A percentile compares a stretch with the other conserved stretches of the same genome.
Conservation (phyloP, 805 yeast genomes). For the Pichia californica region DNA sequence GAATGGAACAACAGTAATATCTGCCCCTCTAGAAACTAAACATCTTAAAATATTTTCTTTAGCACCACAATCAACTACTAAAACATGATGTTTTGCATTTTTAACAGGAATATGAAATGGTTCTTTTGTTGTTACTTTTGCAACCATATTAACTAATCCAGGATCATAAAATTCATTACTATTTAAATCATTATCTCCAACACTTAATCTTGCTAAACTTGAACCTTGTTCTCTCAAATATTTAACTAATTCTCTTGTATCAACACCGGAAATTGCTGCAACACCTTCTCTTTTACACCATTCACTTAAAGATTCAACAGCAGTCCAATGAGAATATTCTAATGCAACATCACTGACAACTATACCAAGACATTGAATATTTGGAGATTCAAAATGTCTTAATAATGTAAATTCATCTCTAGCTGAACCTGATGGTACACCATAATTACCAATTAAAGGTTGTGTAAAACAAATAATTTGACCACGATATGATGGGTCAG, state of each 20-base stretch:
- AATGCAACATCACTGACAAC: slow-evolving; percentile 94
- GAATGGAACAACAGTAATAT: slow-evolving; percentile 93
- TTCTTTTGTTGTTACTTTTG: slow-evolving; percentile 89
- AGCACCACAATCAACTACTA: slow-evolving; percentile 96
- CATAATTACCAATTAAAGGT: slow-evolving; percentile 96
- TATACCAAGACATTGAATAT: slow-evolving; percentile 89
- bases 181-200: slow-evolving; percentile 87
- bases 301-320: slow-evolving; percentile 87
- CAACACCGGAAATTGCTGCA: slow-evolving; percentile 95
- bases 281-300: slow-evolving; percentile 98
- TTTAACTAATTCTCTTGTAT: slow-evolving; percentile 90
- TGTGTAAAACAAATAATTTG: slow-evolving; percentile 96
- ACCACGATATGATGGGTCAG: slow-evolving; percentile 96
- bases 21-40: slow-evolving; percentile 89
- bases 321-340: slow-evolving; percentile 99
- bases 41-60: slow-evolving; percentile 96
- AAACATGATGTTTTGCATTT: slow-evolving; percentile 63
- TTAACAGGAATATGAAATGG: slow-evolving; percentile 84
- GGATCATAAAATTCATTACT: slow-evolving; percentile 82
- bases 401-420: slow-evolving; percentile 81
- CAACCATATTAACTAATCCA: slow-evolving; percentile 81
- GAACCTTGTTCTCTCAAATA: slow-evolving; percentile 95
- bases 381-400: slow-evolving; percentile 87
- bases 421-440: slow-evolving; percentile 82
- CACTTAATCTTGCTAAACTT: slow-evolving; percentile 80